Base-by-base conservation (phyloP, 176 grass and related monocot species). In the Olyra latifolia region DNA sequence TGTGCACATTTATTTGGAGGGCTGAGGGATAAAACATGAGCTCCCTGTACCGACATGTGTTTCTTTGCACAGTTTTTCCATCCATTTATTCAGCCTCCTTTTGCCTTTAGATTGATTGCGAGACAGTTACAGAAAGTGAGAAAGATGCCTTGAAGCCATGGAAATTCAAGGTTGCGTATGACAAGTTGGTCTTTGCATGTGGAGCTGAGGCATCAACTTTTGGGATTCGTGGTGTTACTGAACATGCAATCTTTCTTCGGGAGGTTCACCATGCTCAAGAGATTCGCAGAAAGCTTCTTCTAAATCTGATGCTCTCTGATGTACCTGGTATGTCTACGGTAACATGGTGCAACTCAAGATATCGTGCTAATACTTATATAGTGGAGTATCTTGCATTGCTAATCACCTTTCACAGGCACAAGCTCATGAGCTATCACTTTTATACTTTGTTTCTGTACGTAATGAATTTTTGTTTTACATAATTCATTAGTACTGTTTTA, bases 121-220 rank as follows among this genome's bases (percentile, higher is more conserved):
- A 98, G 77, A 90, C 92, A 45, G 86, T 94, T 67, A 75, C 88
- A 55, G 92, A 92, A 68, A 81, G 74, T 65, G 73, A 75, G 43
- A 91, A 68, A 85, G 88, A 85, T 53, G 60, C 83, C 66, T 64
- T 74, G 76, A 75, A 98, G 47, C 90, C 95, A 32, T 89, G 92
- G 95, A 94, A 94, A 79, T 98, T 98, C 76, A 98, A 85, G 82
- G 93, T 98, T 58, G 88, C 92, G 2, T 95, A 98, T 80, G 96
- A 98, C 66, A 98, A 98, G 54, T 85, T 98, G 66, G 88, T 98
- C 47, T 86, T 98, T 79, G 92, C 92, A 29, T 90, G 87, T 49
- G 96, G 96, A 77, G 92, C 96, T 35, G 96, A 98, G 84, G 96
- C 96, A 46, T 86, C 76, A 22, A 98, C 96, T 64, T 98, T 95